Evolutionary conservation across 202 grass and related monocot species (phyloP).

Genomic region (Alloteropsis angusta): DNA sequence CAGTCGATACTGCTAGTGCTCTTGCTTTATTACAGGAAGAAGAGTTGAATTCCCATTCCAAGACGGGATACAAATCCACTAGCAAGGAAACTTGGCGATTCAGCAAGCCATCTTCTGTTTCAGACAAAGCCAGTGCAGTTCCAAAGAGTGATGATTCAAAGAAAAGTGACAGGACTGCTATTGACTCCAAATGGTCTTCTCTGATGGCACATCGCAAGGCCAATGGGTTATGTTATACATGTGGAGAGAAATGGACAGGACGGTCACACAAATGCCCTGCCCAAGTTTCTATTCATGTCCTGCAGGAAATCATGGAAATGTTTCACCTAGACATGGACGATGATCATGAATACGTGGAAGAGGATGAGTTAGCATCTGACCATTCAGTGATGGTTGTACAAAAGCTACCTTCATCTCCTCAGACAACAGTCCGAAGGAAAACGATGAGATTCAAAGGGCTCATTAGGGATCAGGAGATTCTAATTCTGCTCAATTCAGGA

Average conservation of each 20-base stretch:
- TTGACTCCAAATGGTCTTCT: neutral
- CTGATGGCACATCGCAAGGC: neutral
- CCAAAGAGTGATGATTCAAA: neutral
- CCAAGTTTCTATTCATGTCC: neutral
- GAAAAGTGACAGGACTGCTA: neutral
- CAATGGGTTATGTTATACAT: neutral
- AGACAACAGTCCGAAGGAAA: too few species aligned
- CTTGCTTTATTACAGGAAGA: too few species aligned
- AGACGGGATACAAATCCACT: too few species aligned
- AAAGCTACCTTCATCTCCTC: too few species aligned
- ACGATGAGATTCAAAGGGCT: neutral
- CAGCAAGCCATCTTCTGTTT: too few species aligned
- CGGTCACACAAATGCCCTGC: neutral
- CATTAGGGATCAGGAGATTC: neutral
- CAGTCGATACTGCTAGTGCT: too few species aligned
- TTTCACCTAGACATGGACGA: neutral
- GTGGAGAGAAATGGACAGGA: neutral
- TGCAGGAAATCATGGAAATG: fast-evolving
- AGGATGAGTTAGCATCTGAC: neutral
- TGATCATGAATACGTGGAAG: too few species aligned
- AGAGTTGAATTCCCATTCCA: too few species aligned
- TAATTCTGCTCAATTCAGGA: neutral
- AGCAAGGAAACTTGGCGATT: too few species aligned
- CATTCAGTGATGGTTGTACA: neutral
- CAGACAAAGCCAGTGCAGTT: too few species aligned